Conservation (phyloP, 768 basidiomycete species). For the Boletus edulis region DNA sequence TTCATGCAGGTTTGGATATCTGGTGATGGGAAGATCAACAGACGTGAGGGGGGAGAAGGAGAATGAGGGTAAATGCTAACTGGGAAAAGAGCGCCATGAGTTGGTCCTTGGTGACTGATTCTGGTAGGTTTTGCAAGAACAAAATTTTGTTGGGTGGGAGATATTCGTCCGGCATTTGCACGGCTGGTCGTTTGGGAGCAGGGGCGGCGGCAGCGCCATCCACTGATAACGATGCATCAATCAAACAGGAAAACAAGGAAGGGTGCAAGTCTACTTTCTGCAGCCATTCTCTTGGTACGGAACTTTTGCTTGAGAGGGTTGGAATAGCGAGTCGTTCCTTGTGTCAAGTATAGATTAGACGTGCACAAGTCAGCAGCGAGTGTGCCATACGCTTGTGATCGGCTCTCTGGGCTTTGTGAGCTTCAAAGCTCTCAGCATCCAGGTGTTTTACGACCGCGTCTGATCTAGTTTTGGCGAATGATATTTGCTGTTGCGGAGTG, state of each 20-base stretch:
- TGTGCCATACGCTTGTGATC: conserved; percentile 78
- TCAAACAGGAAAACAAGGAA: conserved; percentile 1
- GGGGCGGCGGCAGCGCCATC: conserved; percentile 67
- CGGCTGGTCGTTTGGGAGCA: conserved; percentile 72
- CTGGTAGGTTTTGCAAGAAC: conserved; percentile 95
- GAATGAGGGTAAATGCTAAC: conserved; percentile 44
- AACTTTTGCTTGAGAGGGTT: conserved; percentile 91
- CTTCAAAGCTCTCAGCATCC: conserved; percentile 64
- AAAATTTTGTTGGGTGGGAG: conserved; percentile 98
- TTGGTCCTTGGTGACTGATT: conserved; percentile 88
- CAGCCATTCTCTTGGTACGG: conserved; percentile 74
- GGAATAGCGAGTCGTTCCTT: conserved; percentile 79
- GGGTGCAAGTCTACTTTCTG: conserved; percentile 55
- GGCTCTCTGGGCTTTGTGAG: conserved; percentile 69
- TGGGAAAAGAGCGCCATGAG: conserved; percentile 89
- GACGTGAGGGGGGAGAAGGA: neutral
- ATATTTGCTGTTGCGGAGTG: conserved; percentile 73
- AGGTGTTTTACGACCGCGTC: conserved; percentile 85
- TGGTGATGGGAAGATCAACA: conserved; percentile 28
- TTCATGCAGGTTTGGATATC: conserved; percentile 94
- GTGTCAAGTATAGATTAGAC: neutral
- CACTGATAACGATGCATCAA: conserved; percentile 39
- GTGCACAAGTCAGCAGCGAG: neutral
- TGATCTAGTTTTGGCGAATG: conserved; percentile 85
- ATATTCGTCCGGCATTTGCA: conserved; percentile 99